Conservation (phyloP, 495 filamentous ascomycete species). For the Penicillium goetzii region DNA sequence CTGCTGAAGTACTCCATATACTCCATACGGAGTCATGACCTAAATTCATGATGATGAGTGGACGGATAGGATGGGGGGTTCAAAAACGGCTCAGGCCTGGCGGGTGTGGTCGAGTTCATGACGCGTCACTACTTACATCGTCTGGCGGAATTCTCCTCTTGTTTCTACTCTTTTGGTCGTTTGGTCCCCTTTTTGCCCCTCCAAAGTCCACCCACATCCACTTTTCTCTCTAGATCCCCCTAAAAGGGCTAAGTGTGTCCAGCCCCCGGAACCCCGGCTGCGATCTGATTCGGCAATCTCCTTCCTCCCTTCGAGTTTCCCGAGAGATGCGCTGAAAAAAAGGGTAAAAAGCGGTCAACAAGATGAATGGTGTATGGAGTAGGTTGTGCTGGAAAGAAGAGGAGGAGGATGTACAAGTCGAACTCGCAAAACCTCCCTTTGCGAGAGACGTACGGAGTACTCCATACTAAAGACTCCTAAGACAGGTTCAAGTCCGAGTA, state of each 20-base stretch:
- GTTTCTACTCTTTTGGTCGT: background rate
- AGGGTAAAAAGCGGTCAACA: slow-evolving; percentile 25
- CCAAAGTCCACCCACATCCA: slow-evolving; percentile 3
- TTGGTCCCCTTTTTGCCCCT: slow-evolving; percentile 3
- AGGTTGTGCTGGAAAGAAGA: background rate
- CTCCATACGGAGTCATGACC: background rate
- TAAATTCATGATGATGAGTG: slow-evolving; percentile 8
- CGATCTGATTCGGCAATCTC: slow-evolving; percentile 9
- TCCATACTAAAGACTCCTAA: background rate
- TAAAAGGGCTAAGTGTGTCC: background rate
- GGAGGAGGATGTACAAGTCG: background rate
- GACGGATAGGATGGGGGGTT: background rate
- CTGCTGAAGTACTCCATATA: background rate
- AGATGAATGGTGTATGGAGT: background rate
- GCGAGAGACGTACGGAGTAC: background rate
- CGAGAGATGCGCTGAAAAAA: slow-evolving; percentile 35
- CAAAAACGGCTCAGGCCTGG: slow-evolving; percentile 14
- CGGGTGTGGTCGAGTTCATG: slow-evolving; percentile 16
- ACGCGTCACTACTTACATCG: slow-evolving; percentile 30
- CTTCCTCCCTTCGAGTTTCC: slow-evolving; percentile 18
- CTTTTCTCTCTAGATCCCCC: background rate
- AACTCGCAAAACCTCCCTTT: background rate
- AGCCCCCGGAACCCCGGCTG: slow-evolving; percentile 9
- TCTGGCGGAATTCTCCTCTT: background rate
- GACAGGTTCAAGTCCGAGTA: background rate